Base-by-base conservation (phyloP, 441 rosid species). In the Capsella rubella region DNA sequence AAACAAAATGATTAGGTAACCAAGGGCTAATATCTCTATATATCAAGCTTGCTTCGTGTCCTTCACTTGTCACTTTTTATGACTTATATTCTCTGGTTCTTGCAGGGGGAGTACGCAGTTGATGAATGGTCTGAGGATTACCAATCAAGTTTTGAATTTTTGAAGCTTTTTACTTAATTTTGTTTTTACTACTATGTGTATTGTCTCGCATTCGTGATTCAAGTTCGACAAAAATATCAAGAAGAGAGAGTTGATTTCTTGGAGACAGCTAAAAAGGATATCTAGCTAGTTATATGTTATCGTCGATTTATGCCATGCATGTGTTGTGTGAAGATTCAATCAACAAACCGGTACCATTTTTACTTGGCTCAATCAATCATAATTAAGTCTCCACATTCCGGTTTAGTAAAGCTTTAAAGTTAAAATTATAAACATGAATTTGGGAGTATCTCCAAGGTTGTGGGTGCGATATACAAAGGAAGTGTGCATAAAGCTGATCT, bases 121-220 rank as follows among this genome's bases (percentile, higher is more conserved):
- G 60, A 1, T 35, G 78, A 59, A 28, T 49, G 10, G 45, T 46
- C 13, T 39, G 61, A 66, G 59, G 61, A 64, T 47, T 28, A 27
- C 40, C 13, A 16, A 16, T 58, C 67, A 40, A 49, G 47, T 66
- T 74, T 57, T 74, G 72, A 42, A 67, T 32, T 32, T 21, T 32
- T n/a, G 3, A 25, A 27, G 34, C 56, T 52, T 58, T 18, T 18
- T 16, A 57, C 4, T 32, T 35, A 10, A 3, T 58, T 35, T 18
- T 37, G 10, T 8, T 37, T 16, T 35, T 43, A 58, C 46, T 58
- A 37, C 18, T 35, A 8, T 57, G 14, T 57, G 2, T 0, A 35
- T 56, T 56, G 31, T 10, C 14, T 55, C 1, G 6, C 39, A 55
- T 55, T 55, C 13, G 12, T 0, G 6, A 55, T n/a, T 55, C 60